phyloP scores from a whole-genome alignment of 1,284 basidiomycete genomes.

The Lignosus rhinocerotis region DNA sequence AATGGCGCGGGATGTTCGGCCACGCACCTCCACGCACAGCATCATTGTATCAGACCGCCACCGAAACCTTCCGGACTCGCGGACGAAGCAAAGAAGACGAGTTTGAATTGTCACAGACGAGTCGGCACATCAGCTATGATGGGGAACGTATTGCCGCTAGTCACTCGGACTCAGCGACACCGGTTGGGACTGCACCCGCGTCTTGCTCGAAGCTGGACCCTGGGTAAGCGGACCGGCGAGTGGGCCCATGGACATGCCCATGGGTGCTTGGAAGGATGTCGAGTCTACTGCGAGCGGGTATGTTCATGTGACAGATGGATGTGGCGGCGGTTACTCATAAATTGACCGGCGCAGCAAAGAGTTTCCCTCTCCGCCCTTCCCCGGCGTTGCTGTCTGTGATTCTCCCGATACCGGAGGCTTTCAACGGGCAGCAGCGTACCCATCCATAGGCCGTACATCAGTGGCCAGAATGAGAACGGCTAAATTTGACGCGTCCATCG shows the following conservation, averaged over 20 bases:
- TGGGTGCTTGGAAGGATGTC: not conserved
- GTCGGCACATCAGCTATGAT: not conserved
- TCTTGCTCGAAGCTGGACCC: too few species aligned
- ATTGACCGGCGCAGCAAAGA: not conserved
- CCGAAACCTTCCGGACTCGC: not conserved
- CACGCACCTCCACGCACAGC: not conserved
- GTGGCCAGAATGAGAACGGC: not conserved
- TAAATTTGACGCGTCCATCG: not conserved
- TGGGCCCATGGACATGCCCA: not conserved
- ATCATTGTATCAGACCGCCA: not conserved
- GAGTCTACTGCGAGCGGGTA: not conserved
- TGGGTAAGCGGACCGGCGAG: not conserved
- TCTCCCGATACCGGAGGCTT: conserved; percentile 4
- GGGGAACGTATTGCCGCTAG: not conserved
- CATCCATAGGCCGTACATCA: not conserved
- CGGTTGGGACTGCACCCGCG: too few species aligned
- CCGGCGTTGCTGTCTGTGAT: not conserved
- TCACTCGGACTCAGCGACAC: not conserved
- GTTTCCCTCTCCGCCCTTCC: not conserved
- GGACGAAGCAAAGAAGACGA: not conserved
- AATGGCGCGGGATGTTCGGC: not conserved
- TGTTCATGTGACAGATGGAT: conserved; percentile 13
- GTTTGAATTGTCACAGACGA: not conserved
- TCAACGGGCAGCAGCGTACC: not conserved
- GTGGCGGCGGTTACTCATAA: not conserved